A percentile compares a stretch with the other conserved stretches of the same genome.
Evolutionary conservation across 495 filamentous ascomycete species (phyloP).

Genomic region (Bacidia gigantensis): DNA sequence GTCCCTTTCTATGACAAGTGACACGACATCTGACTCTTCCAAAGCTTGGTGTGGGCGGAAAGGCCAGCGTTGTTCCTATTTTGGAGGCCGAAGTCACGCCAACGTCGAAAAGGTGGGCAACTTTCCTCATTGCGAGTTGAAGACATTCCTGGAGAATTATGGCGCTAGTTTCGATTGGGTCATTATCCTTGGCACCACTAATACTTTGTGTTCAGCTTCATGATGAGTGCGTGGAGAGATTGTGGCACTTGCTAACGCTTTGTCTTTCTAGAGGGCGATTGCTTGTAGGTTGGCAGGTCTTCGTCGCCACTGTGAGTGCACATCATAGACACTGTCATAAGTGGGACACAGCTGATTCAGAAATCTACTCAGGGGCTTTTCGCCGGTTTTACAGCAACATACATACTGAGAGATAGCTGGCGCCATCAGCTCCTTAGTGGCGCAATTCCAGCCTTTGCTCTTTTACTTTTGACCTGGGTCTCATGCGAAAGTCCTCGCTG

Average conservation of each 20-base stretch:
- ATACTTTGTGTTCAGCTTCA: too few species aligned
- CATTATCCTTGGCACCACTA: too few species aligned
- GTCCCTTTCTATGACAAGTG: neutral
- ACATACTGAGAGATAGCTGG: neutral
- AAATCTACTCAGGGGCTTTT: too few species aligned
- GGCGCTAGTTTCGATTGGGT: too few species aligned
- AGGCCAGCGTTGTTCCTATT: neutral
- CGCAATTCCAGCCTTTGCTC: conserved; percentile 1
- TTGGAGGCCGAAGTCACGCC: neutral
- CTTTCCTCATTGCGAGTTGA: too few species aligned
- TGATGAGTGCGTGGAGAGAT: too few species aligned
- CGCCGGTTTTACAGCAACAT: neutral
- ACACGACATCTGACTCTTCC: neutral
- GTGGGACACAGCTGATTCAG: too few species aligned
- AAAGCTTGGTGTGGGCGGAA: neutral
- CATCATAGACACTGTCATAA: too few species aligned
- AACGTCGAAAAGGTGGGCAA: neutral
- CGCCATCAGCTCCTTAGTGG: conserved; percentile 1
- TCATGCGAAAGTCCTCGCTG: conserved; percentile 1
- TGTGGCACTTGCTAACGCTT: neutral
- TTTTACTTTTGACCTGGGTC: neutral
- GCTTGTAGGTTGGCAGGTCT: neutral
- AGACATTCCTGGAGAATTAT: too few species aligned
- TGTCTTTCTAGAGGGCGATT: neutral
- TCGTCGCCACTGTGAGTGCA: neutral